Conservation (phyloP, 805 yeast genomes). For the Yarrowia deformans region DNA sequence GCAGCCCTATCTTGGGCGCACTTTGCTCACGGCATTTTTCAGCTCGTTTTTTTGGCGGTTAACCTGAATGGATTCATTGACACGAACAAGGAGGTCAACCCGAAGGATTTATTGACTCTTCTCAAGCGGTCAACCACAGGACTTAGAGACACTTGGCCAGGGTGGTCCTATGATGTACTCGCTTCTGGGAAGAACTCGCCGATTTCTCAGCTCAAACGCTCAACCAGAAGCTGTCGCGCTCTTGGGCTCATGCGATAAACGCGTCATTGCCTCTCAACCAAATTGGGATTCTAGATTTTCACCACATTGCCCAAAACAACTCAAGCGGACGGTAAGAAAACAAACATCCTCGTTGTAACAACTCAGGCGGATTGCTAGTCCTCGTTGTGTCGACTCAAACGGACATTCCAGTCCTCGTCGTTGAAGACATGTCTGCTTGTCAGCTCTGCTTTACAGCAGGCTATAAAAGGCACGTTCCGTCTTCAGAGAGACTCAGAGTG, state of each 20-base stretch:
- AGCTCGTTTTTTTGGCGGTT: slow-evolving; percentile 19
- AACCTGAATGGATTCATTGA: slow-evolving; percentile 14
- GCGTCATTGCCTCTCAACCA: slow-evolving; percentile 4
- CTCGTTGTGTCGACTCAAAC: slow-evolving; percentile 12
- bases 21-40: slow-evolving; percentile 18
- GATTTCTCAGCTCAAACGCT: slow-evolving; percentile 18
- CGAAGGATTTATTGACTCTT: slow-evolving; percentile 14
- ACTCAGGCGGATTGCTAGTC: too few species aligned
- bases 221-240: slow-evolving; percentile 16
- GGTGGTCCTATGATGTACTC: slow-evolving; percentile 22
- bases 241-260: slow-evolving; percentile 14
- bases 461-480: slow-evolving; percentile 22
- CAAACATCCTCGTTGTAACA: too few species aligned
- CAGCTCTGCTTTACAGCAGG: slow-evolving; percentile 25
- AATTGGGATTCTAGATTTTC: slow-evolving; percentile 14
- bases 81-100: slow-evolving; percentile 12
- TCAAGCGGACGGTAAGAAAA: too few species aligned
- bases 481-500: slow-evolving; percentile 11
- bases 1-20: too few species aligned
- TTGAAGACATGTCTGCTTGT: slow-evolving; percentile 13
- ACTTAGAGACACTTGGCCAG: slow-evolving; percentile 9
- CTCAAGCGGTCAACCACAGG: slow-evolving; percentile 18
- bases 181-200: slow-evolving; percentile 7
- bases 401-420: slow-evolving; percentile 2
- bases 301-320: slow-evolving; percentile 22